Evolutionary conservation across 768 basidiomycete genomes (phyloP).

Genomic region (Amanita pseudoporphyria): DNA sequence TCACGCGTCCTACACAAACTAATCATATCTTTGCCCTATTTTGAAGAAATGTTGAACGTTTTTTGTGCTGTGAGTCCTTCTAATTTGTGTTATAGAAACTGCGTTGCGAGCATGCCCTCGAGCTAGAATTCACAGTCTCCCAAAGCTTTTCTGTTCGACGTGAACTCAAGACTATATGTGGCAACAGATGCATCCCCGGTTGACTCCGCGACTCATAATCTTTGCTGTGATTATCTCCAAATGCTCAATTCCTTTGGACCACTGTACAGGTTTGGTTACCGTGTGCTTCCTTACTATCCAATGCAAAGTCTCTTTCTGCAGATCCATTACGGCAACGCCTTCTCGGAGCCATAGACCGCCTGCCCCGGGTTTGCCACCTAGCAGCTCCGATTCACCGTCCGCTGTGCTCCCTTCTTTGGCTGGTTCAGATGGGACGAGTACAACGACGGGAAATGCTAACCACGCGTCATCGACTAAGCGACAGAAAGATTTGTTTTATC

Average conservation of each 20-base stretch:
- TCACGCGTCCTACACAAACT: constrained; percentile 84
- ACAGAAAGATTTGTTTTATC: constrained; percentile 48
- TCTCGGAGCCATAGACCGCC: constrained; percentile 18
- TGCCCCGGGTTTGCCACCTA: constrained; percentile 18
- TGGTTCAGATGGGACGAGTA: constrained; percentile 6
- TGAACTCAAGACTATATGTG: constrained; percentile 75
- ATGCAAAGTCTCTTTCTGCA: constrained; percentile 9
- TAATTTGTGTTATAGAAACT: neutral
- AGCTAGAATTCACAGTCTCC: constrained; percentile 81
- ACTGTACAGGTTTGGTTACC: constrained; percentile 62
- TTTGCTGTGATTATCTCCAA: constrained; percentile 86
- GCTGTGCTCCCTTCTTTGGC: constrained; percentile 14
- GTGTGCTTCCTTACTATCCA: neutral
- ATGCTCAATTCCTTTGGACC: constrained; percentile 82
- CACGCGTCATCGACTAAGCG: constrained; percentile 12
- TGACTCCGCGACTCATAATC: constrained; percentile 77
- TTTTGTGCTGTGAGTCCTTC: constrained; percentile 57
- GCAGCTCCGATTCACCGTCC: constrained; percentile 15
- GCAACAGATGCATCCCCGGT: constrained; percentile 91
- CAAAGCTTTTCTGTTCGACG: constrained; percentile 92
- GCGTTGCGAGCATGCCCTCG: constrained; percentile 1
- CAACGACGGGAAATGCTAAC: neutral
- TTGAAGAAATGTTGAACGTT: constrained; percentile 82
- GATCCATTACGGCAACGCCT: constrained; percentile 23
- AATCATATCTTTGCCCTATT: constrained; percentile 72